Base-by-base conservation (phyloP, 352 stramenopile species). In the Paralagenidium karlingii region DNA sequence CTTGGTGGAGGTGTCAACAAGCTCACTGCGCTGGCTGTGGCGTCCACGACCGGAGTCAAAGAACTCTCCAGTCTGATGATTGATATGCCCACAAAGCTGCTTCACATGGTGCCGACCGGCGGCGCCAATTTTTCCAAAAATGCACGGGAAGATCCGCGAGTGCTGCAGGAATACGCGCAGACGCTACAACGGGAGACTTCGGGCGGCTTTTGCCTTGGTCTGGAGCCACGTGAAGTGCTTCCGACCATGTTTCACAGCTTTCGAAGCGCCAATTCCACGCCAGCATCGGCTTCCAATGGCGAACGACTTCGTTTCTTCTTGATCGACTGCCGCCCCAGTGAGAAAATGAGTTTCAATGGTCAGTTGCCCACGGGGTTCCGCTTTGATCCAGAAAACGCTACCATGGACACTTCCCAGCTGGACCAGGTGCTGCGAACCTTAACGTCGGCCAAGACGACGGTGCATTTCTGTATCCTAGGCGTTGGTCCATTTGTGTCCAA, bases 391-490 rank as follows among this genome's bases (percentile, higher is more conserved):
- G 65, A 87, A 13, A n/a, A n/a, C n/a, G 50, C 65, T 6, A 51
- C 80, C 12, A 69, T 62, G 2, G 63, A 88, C 32, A 42, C 58
- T 7, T 33, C 24, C 10, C 60, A 75, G 3, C 42, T 91, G 1
- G 71, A 84, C 33, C 53, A 65, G n/a, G 68, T 85, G 25, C 57
- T 87, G 16, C 57, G 66, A 20, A 85, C 69, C 26, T 53, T 91
- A 0, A 55, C 60, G 11, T 68, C 75, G 12, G 42, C 87, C 8
- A 81, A 85, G 49, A 56, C 28, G 22, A 68, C 59, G 15, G 58
- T 86, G 18, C 77, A 91, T 43, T 51, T 91, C 38, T 82, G 65
- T 20, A 68, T 91, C 27, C 82, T 91, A 69, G 75, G 75, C 5
- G 11, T 24, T 38, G 0, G 18, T 3, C 64, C 63, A 0, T 86